A percentile compares a stretch with the other conserved stretches of the same genome.
phyloP scores from a whole-genome alignment of 352 stramenopile species.

The Pelagophyceae sp. region DNA sequence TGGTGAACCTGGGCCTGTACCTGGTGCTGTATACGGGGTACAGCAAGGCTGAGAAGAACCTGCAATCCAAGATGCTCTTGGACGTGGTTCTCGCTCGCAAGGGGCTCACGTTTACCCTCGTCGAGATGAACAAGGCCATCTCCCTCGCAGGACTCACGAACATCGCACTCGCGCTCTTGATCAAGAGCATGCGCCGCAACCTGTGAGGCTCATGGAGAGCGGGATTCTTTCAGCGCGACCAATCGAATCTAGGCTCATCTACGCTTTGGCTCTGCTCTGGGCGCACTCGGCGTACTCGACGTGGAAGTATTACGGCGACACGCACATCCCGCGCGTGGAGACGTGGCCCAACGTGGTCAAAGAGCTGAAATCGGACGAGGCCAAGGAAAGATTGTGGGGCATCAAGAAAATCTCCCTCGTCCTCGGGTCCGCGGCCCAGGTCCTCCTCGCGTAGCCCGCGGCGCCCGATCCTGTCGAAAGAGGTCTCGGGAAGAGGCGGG shows the following conservation, averaged over 20 bases:
- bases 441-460: not conserved
- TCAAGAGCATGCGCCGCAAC: not conserved
- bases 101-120: conserved; percentile 13
- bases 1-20: conserved; percentile 21
- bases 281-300: conserved; percentile 21
- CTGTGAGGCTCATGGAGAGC: too few species aligned
- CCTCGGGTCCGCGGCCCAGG: not conserved
- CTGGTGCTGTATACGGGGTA: conserved; percentile 27
- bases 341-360: conserved; percentile 12
- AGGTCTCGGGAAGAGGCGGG: not conserved
- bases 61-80: conserved; percentile 4
- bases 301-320: conserved; percentile 25
- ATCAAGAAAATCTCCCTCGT: conserved; percentile 23
- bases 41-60: conserved; percentile 23
- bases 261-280: not conserved
- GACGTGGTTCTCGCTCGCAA: conserved; percentile 23
- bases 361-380: not conserved
- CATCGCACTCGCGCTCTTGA: conserved; percentile 6
- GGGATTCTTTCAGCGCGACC: too few species aligned
- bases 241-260: not conserved
- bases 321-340: conserved; percentile 17
- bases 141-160: conserved; percentile 23
- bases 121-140: conserved; percentile 28
- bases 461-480: not conserved
- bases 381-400: not conserved